Evolutionary conservation across 345 rosid genomes (phyloP), one percentile per base, ranked within the genome.

Genomic region (Citropsis articulata): DNA sequence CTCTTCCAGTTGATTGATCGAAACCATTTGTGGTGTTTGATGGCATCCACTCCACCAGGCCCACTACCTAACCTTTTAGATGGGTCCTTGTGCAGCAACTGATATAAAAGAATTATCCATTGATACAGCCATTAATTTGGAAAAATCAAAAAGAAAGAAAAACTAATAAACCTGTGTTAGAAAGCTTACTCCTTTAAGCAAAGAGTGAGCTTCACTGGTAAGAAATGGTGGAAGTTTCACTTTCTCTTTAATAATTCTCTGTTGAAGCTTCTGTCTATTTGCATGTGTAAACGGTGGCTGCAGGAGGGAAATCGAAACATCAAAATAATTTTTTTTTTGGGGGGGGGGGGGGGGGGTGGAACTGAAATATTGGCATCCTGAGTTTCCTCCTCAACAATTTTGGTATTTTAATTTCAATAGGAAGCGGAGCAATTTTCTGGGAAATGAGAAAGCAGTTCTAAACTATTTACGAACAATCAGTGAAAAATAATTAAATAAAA

Each of bases 21-120:
- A 79, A 91, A 88, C 93, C 96, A 91, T 86, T 89, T 90, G 74
- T 89, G 92, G n/a, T 75, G 59, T 80, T 85, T 91, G 66, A 91
- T 81, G 48, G 85, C 90, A 71, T 89, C 90, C 72, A 90, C 96
- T 59, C 89, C 96, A 68, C 56, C 72, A 50, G 88, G 83, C 70
- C 92, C 93, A 50, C 87, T 87, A 73, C 96, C 96, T 71, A 90
- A 86, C 88, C 96, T 86, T 82, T 63, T 90, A 24, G 86, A 85
- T 12, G 96, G 91, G 31, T 91, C 96, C 87, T 90, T 91, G 65
- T 89, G 93, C 72, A 90, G 86, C 85, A 89, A 64, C 93, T 89
- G 80, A 35, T 72, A 78, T 33, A 63, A 57, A 79, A 27, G 22
- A 48, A 28, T 73, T 55, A 71, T 68, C 18, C 5, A 72, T 75